Evolutionary conservation across 257 asterid species (phyloP), one percentile per base, ranked within the genome.

Genomic region (Penstemon barbatus): DNA sequence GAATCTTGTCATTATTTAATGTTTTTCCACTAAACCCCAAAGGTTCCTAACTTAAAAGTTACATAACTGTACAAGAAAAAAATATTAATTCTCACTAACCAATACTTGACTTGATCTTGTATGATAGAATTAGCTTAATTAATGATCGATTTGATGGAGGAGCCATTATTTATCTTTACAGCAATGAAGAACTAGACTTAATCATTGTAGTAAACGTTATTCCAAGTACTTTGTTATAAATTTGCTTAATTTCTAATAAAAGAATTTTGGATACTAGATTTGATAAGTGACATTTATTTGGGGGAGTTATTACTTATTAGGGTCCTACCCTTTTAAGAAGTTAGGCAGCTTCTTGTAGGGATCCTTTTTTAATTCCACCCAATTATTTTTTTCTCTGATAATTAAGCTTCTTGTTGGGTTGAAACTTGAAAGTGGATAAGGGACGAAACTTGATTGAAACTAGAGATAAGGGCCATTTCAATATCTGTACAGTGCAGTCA

Each of bases 261-360:
- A 11, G 41, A 19, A 43, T 63, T 71, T 6, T 18, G 7, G 43
- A 39, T 57, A 42, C 1, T 36, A 39, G 63, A 58, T 8, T 1
- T 25, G 2, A 25, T 25, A 49, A 40, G 75, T 36, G 64, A 78
- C 79, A 69, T 54, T 79, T 57, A 77, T 57, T 58, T 4, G 62
- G 51, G 61, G 64, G 72, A 69, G 70, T 8, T 63, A 64, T 61
- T 74, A 64, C 18, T 15, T 15, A 15, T 15, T 15, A 15, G 18
- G 73, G 85, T 67, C 76, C 83, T 54, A 53, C 66, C 74, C 61
- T 73, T 53, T 56, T 64, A 70, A 70, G 51, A 57, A 63, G 79
- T 55, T 73, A 59, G 85, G 79, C 78, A 71, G 33, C 33, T 25
- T 25, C 33, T 25, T 25, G 33, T 25, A 25, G 33, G 33, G 33